Evolutionary conservation across 805 yeast species (phyloP).

Genomic region (Torulaspora microellipsoides): DNA sequence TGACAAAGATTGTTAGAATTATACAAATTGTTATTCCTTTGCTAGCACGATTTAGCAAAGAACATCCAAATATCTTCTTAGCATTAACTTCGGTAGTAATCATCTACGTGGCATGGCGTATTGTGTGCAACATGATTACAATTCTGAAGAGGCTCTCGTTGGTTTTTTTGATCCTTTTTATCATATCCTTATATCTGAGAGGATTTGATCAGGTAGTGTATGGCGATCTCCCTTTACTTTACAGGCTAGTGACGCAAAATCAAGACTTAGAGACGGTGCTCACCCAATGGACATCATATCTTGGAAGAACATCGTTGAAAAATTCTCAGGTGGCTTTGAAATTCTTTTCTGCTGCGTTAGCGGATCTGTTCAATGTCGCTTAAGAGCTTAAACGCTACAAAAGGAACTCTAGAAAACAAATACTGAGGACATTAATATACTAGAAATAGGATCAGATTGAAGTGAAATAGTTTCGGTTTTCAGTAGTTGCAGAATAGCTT

Average conservation of each 20-base stretch:
- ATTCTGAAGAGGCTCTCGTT: conserved; percentile 26
- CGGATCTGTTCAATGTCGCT: background rate
- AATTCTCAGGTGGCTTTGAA: conserved; percentile 2
- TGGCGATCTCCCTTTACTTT: conserved; percentile 22
- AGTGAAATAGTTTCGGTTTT: too few relatives aligned
- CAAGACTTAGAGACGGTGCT: conserved; percentile 9
- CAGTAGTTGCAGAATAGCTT: too few relatives aligned
- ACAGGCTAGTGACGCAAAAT: conserved; percentile 5
- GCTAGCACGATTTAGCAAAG: conserved; percentile 21
- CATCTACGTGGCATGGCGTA: conserved; percentile 24
- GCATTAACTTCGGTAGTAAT: conserved; percentile 18
- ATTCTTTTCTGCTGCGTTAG: background rate
- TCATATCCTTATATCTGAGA: conserved; percentile 32
- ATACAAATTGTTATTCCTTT: conserved; percentile 22
- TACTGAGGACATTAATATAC: too few relatives aligned
- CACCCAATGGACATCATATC: conserved; percentile 11
- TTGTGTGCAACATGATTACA: conserved; percentile 30
- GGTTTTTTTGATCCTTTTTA: conserved; percentile 16
- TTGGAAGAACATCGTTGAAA: conserved; percentile 7
- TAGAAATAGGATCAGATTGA: too few relatives aligned
- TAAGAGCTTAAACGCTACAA: too few relatives aligned
- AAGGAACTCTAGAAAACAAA: too few relatives aligned
- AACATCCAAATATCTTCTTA: conserved; percentile 33
- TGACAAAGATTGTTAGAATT: conserved; percentile 13
- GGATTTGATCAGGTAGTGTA: conserved; percentile 28